phyloP scores from a whole-genome alignment of 2,329 filamentous ascomycete genomes.

The Hymenoscyphus occultus region DNA sequence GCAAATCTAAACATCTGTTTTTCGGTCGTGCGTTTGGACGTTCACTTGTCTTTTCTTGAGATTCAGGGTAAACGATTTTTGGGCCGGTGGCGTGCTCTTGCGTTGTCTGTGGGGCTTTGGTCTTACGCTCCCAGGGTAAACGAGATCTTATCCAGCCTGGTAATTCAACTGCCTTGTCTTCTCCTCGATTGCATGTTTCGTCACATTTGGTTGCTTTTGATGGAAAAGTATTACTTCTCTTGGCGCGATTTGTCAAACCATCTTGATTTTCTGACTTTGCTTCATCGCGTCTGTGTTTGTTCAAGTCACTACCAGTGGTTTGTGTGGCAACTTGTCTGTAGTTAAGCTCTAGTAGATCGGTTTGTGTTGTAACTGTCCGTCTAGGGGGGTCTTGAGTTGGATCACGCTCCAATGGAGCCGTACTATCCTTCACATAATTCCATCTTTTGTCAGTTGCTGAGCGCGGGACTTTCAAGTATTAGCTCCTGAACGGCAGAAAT shows the following conservation, averaged over 20 bases:
- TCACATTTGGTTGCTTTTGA: neutral
- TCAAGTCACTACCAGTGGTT: neutral
- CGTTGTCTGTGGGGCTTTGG: neutral
- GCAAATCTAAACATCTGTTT: neutral
- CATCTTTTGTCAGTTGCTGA: neutral
- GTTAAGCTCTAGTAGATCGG: neutral
- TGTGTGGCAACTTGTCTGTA: neutral
- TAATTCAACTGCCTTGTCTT: neutral
- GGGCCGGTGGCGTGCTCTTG: neutral
- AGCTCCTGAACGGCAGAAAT: neutral
- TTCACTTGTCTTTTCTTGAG: neutral
- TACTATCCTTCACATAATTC: neutral
- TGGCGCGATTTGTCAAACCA: neutral
- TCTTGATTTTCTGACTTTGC: neutral
- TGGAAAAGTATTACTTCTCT: neutral
- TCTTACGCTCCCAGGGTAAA: conserved; percentile 7
- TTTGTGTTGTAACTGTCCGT: neutral
- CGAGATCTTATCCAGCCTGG: conserved; percentile 7
- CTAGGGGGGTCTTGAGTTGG: too few relatives aligned
- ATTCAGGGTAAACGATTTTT: neutral
- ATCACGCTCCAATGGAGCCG: neutral
- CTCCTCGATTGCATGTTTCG: neutral
- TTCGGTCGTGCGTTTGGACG: neutral
- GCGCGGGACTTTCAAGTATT: neutral
- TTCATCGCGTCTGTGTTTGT: neutral